Percentiles rank a stretch among this genome's conserved stretches.
phyloP scores from a whole-genome alignment of 192 early-diverging fungal genomes.

The Entomortierella chlamydospora region DNA sequence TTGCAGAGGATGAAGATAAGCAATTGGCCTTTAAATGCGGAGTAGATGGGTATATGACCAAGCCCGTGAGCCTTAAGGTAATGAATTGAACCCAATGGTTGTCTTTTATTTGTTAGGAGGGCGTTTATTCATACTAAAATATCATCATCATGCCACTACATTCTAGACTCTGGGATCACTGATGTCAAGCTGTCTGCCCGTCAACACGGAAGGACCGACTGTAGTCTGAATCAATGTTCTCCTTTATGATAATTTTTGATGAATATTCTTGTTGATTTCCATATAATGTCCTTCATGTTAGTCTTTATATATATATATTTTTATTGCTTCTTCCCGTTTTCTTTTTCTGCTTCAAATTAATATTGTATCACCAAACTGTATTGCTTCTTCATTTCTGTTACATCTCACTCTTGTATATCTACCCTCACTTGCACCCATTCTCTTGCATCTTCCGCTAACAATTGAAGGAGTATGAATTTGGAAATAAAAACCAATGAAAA shows the following conservation, averaged over 20 bases:
- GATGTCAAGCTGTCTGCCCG: conserved; percentile 11
- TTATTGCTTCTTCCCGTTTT: neutral
- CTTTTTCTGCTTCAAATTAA: neutral
- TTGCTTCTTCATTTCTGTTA: neutral
- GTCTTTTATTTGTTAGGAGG: too few relatives aligned
- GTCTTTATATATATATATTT: too few relatives aligned
- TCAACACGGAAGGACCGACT: conserved; percentile 6
- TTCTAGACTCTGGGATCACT: conserved; percentile 22
- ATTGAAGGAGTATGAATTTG: too few relatives aligned
- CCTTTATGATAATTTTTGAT: too few relatives aligned
- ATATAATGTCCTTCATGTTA: neutral
- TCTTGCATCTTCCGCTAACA: too few relatives aligned
- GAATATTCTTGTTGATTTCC: conserved; percentile 7
- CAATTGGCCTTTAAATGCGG: conserved; percentile 57
- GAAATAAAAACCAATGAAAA: neutral
- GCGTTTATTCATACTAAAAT: neutral
- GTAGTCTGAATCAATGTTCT: neutral
- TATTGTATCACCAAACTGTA: conserved; percentile 1
- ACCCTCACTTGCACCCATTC: too few relatives aligned
- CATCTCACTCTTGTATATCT: neutral
- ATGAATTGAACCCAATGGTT: conserved; percentile 16
- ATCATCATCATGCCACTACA: neutral
- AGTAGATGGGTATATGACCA: conserved; percentile 60
- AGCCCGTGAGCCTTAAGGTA: conserved; percentile 59
- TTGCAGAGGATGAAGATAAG: conserved; percentile 56